Evolutionary conservation across 495 filamentous ascomycete species (phyloP), one percentile per base, ranked within the genome.

Genomic region (Hyaloscypha variabilis): DNA sequence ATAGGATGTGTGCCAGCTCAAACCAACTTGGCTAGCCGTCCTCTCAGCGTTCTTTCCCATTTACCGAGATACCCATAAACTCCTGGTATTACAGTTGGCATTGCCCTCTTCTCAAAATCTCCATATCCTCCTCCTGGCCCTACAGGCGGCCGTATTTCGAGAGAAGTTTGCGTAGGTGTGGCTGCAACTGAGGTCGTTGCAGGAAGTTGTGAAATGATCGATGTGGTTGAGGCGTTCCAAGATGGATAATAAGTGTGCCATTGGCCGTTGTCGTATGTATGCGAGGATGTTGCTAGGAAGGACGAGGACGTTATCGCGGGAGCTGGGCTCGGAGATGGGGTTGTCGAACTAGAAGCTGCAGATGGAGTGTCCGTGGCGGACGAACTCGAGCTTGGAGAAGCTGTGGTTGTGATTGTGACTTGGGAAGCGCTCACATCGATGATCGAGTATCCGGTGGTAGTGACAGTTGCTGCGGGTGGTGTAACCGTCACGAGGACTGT

Each of bases 181-280:
- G 57, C 24, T 24, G 28, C 31, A 25, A 53, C 34, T 13, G 51
- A 53, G 21, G 21, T 55, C 36, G 60, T 24, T 49, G 14, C 14
- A 52, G 55, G 4, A 19, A n/a, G 2, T 28, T 24, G 8, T 11
- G 63, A 31, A 14, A 23, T 14, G 5, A 58, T 58, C 5, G 29
- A 14, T 26, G 65, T 71, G 6, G 50, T 65, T n/a, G 68, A 69
- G 24, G 63, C 58, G n/a, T 59, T 59, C 71, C 71, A 70, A 28
- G 65, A 23, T 31, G 71, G 71, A 60, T 73, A 71, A 13, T n/a
- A 62, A 14, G 71, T 73, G 42, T 73, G 69, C 71, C 71, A 73
- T 65, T 69, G 63, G 13, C 71, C 71, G 53, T 73, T 42, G 36
- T 73, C 71, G 34, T 61, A 71, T 34, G 71, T 17, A 52, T 50